Percentiles rank a stretch among this genome's conserved stretches.
phyloP scores from a whole-genome alignment of 371 early-diverging fungal genomes.

The Batkoa obscura region DNA sequence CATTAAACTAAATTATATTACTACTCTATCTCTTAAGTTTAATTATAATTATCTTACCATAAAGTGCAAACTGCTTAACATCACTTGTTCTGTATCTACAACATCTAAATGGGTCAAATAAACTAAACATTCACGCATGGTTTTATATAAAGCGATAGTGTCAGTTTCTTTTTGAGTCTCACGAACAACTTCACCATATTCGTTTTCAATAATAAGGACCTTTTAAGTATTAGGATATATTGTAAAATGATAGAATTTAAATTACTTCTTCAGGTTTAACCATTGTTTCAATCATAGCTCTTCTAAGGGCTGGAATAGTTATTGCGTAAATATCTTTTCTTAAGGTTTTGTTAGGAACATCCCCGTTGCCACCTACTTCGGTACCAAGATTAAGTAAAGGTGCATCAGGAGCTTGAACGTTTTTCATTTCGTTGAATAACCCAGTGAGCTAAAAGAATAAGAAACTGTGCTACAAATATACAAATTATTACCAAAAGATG shows the following conservation, averaged over 20 bases:
- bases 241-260: constrained; percentile 2
- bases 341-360: constrained; percentile 17
- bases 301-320: constrained; percentile 60
- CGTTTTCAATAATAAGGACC: constrained; percentile 97
- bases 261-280: constrained; percentile 87
- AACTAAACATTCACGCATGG: constrained; percentile 94
- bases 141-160: constrained; percentile 93
- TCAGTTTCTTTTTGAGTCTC: constrained; percentile 97
- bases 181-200: constrained; percentile 98
- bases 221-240: constrained; percentile 10
- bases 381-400: constrained; percentile 20
- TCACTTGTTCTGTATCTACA: constrained; percentile 80
- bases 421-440: constrained; percentile 58
- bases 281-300: constrained; percentile 92
- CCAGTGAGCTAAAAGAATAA: constrained; percentile 28
- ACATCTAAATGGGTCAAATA: constrained; percentile 91
- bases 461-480: neutral
- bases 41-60: constrained; percentile 31
- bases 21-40: too few relatives aligned
- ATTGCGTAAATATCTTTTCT: constrained; percentile 62
- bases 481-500: constrained; percentile 44
- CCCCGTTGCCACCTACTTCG: constrained; percentile 15
- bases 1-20: constrained; percentile 60
- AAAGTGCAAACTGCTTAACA: constrained; percentile 71
- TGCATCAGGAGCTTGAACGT: constrained; percentile 27